phyloP scores from a whole-genome alignment of 129 eudicot genomes.

The Escallonia herrerae region DNA sequence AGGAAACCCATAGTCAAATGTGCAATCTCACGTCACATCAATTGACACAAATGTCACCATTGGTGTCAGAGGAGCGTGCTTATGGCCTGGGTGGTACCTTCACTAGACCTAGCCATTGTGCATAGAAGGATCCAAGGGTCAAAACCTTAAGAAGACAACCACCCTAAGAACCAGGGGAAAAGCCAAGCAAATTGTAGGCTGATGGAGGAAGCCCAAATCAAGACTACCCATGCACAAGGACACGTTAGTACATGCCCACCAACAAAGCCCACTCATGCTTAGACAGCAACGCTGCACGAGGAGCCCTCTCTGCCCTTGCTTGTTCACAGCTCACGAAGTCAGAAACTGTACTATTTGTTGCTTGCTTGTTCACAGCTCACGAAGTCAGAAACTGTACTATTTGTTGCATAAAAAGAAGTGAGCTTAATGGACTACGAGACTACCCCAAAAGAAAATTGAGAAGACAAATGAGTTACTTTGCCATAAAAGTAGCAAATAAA shows the following conservation, averaged over 20 bases:
- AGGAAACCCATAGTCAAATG: too few relatives aligned
- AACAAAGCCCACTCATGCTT: constrained; percentile 1
- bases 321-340: too few relatives aligned
- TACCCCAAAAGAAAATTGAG: too few relatives aligned
- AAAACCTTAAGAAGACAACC: neutral
- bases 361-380: too few relatives aligned
- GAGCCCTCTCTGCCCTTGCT: neutral
- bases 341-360: too few relatives aligned
- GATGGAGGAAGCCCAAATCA: neutral
- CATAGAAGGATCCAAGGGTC: neutral
- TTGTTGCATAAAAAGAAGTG: too few relatives aligned
- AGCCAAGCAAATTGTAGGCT: neutral
- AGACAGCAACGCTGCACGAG: neutral
- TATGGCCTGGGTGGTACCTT: too few relatives aligned
- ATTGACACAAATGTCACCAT: neutral
- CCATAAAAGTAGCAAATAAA: too few relatives aligned
- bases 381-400: too few relatives aligned
- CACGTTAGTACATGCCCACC: constrained; percentile 8
- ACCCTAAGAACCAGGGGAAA: neutral
- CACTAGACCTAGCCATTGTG: neutral
- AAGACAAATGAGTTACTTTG: too few relatives aligned
- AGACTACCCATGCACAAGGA: neutral
- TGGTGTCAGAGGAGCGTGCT: too few relatives aligned
- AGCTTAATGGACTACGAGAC: too few relatives aligned
- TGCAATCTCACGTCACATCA: neutral